Base-by-base conservation (phyloP, 139 green algal species). In the Edaphochlamys debaryana region DNA sequence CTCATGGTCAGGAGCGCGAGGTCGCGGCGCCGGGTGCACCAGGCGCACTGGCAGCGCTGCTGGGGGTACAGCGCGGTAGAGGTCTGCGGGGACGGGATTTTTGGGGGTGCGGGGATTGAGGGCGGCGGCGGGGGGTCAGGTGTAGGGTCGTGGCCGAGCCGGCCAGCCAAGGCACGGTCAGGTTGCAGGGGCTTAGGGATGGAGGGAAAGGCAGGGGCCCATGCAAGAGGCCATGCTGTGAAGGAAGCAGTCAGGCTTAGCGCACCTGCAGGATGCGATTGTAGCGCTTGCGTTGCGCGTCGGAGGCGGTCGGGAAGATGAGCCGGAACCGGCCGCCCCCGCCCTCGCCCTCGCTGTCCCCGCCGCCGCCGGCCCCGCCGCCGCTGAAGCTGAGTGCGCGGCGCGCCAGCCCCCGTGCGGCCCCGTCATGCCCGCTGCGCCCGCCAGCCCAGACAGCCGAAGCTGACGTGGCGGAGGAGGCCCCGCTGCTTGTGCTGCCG, bases 41-140 rank as follows among this genome's bases (percentile, higher is more conserved):
- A 88, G 27, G 77, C 56, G 52, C 84, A 88, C 36, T 83, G 74
- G 69, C 84, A 88, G 42, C 84, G 66, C 67, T 88, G 84, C 58
- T 88, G 76, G 11, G 84, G 69, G 69, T 77, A 88, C 20, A 76
- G 40, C 32, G 85, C 84, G 40, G 74, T 29, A 7, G 84, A 76
- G 32, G 45, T 66, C 63, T 82, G 76, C 60, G 22, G 54, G 52
- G 25, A n/a, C n/a, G n/a, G n/a, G n/a, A n/a, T n/a, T n/a, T n/a
- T n/a, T n/a, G n/a, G n/a, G n/a, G n/a, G n/a, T n/a, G n/a, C n/a
- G n/a, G n/a, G 1, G 60, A 5, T 11, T 3, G 11, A 38, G 56
- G 56, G 56, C 17, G 22, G 56, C 56, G 50, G 50, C 50, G 8
- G 8, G 50, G 50, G 6, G n/a, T n/a, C 50, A 58, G 50, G 48